Evolutionary conservation across 805 yeast species (phyloP), one percentile per base, ranked within the genome.

Genomic region (Wickerhamiella sorbophila): DNA sequence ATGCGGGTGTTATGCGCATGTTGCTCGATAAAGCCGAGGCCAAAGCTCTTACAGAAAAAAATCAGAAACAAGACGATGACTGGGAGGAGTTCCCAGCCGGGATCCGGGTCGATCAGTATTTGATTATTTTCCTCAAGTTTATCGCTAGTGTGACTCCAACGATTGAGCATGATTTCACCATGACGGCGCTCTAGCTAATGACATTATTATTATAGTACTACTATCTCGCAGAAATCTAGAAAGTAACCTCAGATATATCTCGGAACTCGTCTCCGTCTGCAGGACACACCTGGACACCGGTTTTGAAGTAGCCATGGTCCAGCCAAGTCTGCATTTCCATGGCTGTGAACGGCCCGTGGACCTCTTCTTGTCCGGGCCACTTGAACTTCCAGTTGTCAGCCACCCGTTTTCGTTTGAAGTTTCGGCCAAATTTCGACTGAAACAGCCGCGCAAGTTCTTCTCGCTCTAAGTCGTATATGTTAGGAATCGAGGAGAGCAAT

Each of bases 141-240:
- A 88, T 91, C 38, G 82, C 96, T 6, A 84, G 96, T 64, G 97
- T 91, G 6, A 87, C 95, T 1, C 98, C 98, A 0, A 95, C 96
- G 15, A 87, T 91, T 43, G 95, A 88, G 63, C 93, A 88, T 60
- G 98, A 91, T 54, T 86, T 86, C 58, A 91, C 98, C n/a, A 91
- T 88, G 96, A 87, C 86, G 59, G 96, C 94, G 1, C 74, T 62
- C 29, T 63, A 32, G 32, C 32, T 33, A 24, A n/a, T n/a, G n/a
- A n/a, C n/a, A n/a, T n/a, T n/a, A n/a, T n/a, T n/a, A n/a, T n/a
- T n/a, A n/a, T n/a, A n/a, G n/a, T n/a, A n/a, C n/a, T n/a, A n/a
- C n/a, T n/a, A n/a, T n/a, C n/a, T n/a, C n/a, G n/a, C n/a, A n/a
- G n/a, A n/a, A n/a, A n/a, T 24, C 12, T 12, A 24, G 12, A 24